Percentiles rank a stretch among this genome's conserved stretches.
These are phyloP conservation scores for Mycena citricolor DNA, from an alignment of 1,284 basidiomycete genomes.

Conservation along the genomic window DNA sequence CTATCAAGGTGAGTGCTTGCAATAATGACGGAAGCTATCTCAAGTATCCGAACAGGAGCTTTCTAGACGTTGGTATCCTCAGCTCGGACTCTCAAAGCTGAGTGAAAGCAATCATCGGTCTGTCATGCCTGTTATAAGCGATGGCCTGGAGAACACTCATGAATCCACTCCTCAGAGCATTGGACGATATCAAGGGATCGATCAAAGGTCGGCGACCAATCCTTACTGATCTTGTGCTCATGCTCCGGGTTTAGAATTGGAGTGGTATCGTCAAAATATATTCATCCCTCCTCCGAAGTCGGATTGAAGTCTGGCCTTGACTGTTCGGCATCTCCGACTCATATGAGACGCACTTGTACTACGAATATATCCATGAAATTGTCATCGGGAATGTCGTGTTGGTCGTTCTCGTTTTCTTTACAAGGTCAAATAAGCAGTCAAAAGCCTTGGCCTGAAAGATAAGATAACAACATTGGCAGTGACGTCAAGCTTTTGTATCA, in stretches of 20 bases:
- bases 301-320: neutral
- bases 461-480: too few species aligned
- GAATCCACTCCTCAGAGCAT: conserved; percentile 47
- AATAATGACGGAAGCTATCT: neutral
- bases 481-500: too few species aligned
- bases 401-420: too few species aligned
- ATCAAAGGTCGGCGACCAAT: conserved; percentile 54
- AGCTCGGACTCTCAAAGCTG: conserved; percentile 30
- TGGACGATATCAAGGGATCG: conserved; percentile 75
- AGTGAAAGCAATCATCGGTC: conserved; percentile 52
- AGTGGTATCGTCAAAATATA: conserved; percentile 61
- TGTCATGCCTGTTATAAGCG: conserved; percentile 14
- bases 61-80: conserved; percentile 70
- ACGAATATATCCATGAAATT: too few species aligned
- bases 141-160: conserved; percentile 3
- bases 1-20: conserved; percentile 59
- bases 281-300: conserved; percentile 38
- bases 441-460: too few species aligned
- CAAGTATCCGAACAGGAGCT: conserved; percentile 53
- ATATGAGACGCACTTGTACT: too few species aligned
- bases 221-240: neutral
- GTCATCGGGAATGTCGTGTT: too few species aligned
- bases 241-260: conserved; percentile 44
- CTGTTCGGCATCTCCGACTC: too few species aligned
- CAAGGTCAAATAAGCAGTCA: too few species aligned